Evolutionary conservation across 164 flowering plant genomes (phyloP).

Genomic region (Vitis labrusca): DNA sequence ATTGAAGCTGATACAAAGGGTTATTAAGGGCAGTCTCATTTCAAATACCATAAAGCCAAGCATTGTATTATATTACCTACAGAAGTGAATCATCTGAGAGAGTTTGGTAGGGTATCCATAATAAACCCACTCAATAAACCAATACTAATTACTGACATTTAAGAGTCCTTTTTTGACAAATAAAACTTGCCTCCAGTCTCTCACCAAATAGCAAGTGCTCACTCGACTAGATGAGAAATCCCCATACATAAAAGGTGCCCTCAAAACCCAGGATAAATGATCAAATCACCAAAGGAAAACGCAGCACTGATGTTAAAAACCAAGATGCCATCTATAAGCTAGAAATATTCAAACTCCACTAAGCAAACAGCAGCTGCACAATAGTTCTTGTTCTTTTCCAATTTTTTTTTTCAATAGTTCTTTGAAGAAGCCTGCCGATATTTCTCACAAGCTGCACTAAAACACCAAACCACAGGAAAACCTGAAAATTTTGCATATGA

Average conservation of each 20-base stretch:
- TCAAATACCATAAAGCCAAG: no score
- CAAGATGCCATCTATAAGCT: neutral
- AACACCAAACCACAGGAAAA: conserved; percentile 48
- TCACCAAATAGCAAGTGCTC: neutral
- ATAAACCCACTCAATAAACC: conserved; percentile 4
- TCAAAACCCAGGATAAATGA: no score
- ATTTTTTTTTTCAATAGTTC: conserved; percentile 3
- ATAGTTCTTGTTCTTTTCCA: conserved; percentile 17
- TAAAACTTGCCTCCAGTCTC: neutral
- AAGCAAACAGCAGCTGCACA: conserved; percentile 25
- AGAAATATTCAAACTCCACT: neutral
- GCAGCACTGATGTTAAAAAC: neutral
- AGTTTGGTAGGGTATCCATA: neutral
- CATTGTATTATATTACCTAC: no score
- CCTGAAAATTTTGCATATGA: conserved; percentile 23
- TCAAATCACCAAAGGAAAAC: no score
- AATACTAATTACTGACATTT: neutral
- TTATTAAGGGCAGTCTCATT: no score
- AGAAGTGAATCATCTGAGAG: no score
- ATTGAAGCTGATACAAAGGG: no score
- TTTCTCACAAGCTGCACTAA: conserved; percentile 48
- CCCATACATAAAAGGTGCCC: neutral
- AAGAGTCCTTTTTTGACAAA: neutral
- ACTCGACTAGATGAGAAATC: conserved; percentile 2
- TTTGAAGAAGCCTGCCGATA: conserved; percentile 31